phyloP scores from a whole-genome alignment of 2,329 filamentous ascomycete genomes.

The Stagonosporopsis vannaccii region DNA sequence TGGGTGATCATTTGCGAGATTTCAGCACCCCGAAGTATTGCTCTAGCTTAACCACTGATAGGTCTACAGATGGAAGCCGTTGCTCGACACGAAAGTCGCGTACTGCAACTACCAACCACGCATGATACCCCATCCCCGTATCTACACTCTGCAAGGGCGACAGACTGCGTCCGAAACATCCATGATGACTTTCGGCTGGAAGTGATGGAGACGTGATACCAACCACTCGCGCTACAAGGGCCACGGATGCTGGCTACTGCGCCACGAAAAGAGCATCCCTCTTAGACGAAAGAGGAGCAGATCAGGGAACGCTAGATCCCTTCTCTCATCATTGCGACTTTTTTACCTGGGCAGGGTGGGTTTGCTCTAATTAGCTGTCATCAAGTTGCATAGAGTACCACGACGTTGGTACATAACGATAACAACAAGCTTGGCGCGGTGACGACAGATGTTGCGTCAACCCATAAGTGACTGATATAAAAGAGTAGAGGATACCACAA shows the following conservation, averaged over 20 bases:
- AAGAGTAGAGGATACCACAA: background rate
- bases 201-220: background rate
- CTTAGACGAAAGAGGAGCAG: background rate
- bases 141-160: too few relatives aligned
- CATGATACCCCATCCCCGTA: too few relatives aligned
- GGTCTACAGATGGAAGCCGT: too few relatives aligned
- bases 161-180: background rate
- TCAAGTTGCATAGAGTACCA: conserved; percentile 1
- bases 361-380: background rate
- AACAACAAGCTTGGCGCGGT: background rate
- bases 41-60: too few relatives aligned
- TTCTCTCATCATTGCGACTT: background rate
- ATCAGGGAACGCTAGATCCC: background rate
- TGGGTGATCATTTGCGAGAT: too few relatives aligned
- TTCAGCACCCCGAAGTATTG: too few relatives aligned
- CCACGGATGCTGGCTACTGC: background rate
- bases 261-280: background rate
- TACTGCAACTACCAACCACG: too few relatives aligned
- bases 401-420: background rate
- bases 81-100: too few relatives aligned
- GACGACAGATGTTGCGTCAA: background rate
- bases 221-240: background rate
- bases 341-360: background rate
- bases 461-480: background rate
- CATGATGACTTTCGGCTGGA: background rate